Percentiles rank a stretch among this genome's conserved stretches.
Conservation (phyloP, 768 basidiomycete genomes). For the Rhizopogon vinicolor region DNA sequence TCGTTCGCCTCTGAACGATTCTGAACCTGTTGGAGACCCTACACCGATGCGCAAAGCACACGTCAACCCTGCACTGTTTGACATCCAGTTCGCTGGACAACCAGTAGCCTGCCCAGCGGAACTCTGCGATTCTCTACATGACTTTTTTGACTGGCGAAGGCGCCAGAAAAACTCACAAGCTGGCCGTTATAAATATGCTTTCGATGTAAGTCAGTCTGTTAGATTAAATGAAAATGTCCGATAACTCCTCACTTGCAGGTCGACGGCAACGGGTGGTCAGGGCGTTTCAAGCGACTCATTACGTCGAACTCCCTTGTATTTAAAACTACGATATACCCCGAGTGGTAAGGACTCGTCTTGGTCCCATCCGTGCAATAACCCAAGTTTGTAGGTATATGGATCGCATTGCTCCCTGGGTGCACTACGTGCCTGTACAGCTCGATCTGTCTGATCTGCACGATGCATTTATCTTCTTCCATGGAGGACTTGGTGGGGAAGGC, state of each 20-base stretch:
- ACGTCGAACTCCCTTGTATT: constrained; percentile 53
- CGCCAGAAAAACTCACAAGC: constrained; percentile 41
- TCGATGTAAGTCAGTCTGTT: constrained; percentile 39
- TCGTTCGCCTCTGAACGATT: constrained; percentile 20
- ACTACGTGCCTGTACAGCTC: constrained; percentile 59
- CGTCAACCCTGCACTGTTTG: constrained; percentile 53
- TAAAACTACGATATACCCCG: constrained; percentile 62
- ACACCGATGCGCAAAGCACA: constrained; percentile 29
- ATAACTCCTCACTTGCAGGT: constrained; percentile 28
- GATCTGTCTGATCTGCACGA: constrained; percentile 65
- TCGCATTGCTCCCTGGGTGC: constrained; percentile 55
- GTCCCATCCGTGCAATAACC: not conserved
- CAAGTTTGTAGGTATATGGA: constrained; percentile 37
- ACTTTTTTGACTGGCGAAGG: constrained; percentile 46
- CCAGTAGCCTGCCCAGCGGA: not conserved
- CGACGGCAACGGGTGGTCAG: constrained; percentile 66
- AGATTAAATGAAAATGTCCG: not conserved
- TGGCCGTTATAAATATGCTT: constrained; percentile 54
- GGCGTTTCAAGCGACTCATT: constrained; percentile 61
- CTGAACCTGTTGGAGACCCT: constrained; percentile 31
- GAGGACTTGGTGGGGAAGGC: constrained; percentile 51
- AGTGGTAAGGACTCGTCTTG: constrained; percentile 39
- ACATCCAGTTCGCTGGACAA: constrained; percentile 48
- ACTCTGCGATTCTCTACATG: constrained; percentile 40
- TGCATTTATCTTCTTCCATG: constrained; percentile 67